Percentiles rank a stretch among this genome's conserved stretches.
Evolutionary conservation across 2,329 filamentous ascomycete species (phyloP).

Genomic region (Apiospora arundinis): DNA sequence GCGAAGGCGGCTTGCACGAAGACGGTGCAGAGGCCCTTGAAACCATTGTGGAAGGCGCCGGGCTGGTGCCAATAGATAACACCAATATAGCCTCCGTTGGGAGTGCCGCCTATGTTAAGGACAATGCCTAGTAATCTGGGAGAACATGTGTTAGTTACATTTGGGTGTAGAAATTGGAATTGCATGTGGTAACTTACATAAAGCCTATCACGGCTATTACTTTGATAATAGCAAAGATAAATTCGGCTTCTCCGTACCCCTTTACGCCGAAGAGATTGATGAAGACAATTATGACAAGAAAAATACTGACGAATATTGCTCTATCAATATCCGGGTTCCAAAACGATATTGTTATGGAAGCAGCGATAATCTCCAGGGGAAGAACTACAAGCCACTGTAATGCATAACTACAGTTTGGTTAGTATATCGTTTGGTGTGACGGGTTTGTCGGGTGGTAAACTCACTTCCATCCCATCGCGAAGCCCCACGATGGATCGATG

Average conservation of each 20-base stretch:
- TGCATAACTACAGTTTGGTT: constrained; percentile 68
- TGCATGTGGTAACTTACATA: constrained; percentile 63
- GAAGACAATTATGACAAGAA: constrained; percentile 74
- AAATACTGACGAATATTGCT: constrained; percentile 82
- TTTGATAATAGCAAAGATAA: constrained; percentile 86
- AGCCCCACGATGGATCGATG: constrained; percentile 91
- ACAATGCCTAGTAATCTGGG: constrained; percentile 81
- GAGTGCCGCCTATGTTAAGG: constrained; percentile 82
- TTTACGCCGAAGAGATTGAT: constrained; percentile 92
- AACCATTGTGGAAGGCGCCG: constrained; percentile 84
- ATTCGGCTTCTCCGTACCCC: constrained; percentile 89
- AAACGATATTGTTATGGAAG: constrained; percentile 82
- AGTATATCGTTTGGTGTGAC: background rate
- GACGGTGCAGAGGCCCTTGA: constrained; percentile 78
- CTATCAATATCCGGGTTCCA: constrained; percentile 73
- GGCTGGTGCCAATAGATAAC: constrained; percentile 78
- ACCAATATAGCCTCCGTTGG: constrained; percentile 78
- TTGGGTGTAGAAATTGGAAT: background rate
- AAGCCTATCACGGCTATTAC: constrained; percentile 86
- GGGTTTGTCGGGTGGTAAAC: constrained; percentile 39
- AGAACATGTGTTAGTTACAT: constrained; percentile 30
- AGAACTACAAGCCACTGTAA: constrained; percentile 86
- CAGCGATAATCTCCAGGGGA: constrained; percentile 86
- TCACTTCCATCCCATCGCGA: constrained; percentile 93
- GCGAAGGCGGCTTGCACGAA: constrained; percentile 56